A percentile compares a stretch with the other conserved stretches of the same genome.
Conservation (phyloP, 1,139 yeast genomes). For the Nakaseomyces kungkrabaensis region DNA sequence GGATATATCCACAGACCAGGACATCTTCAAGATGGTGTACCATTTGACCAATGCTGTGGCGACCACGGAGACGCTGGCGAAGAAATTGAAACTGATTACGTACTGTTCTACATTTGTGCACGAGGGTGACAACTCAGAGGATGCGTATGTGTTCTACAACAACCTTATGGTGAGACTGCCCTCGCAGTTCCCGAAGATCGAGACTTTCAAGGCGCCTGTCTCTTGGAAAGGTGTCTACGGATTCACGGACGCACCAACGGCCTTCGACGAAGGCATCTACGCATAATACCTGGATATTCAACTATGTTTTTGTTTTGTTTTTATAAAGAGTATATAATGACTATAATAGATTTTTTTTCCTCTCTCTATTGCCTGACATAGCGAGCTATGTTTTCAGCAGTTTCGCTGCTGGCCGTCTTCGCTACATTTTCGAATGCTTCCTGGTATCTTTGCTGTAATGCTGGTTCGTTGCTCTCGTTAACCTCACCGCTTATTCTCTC, state of each 20-base stretch:
- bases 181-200: slow-evolving; percentile 1
- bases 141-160: slow-evolving; percentile 53
- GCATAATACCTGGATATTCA: slow-evolving; percentile 31
- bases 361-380: slow-evolving; percentile 39
- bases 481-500: slow-evolving; percentile 49
- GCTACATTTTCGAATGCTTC: slow-evolving; percentile 59
- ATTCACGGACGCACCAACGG: slow-evolving; percentile 49
- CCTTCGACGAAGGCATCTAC: slow-evolving; percentile 70
- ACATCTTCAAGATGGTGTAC: slow-evolving; percentile 22
- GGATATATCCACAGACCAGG: slow-evolving; percentile 23
- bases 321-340: neutral
- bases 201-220: slow-evolving; percentile 45
- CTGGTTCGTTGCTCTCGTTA: slow-evolving; percentile 39
- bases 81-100: slow-evolving; percentile 12
- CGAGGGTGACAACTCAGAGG: slow-evolving; percentile 81
- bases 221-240: slow-evolving; percentile 90
- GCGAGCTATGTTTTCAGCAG: slow-evolving; percentile 63
- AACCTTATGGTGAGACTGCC: slow-evolving; percentile 12
- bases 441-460: slow-evolving; percentile 60
- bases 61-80: slow-evolving; percentile 2
- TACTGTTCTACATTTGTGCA: slow-evolving; percentile 46
- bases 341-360: too few relatives aligned
- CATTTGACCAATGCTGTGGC: slow-evolving; percentile 17
- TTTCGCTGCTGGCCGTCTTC: slow-evolving; percentile 49
- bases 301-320: neutral